Percentiles rank a stretch among this genome's conserved stretches.
These are phyloP conservation scores for Phyllostachys edulis DNA, from an alignment of 176 grass and related monocot genomes.

Conservation along the genomic window DNA sequence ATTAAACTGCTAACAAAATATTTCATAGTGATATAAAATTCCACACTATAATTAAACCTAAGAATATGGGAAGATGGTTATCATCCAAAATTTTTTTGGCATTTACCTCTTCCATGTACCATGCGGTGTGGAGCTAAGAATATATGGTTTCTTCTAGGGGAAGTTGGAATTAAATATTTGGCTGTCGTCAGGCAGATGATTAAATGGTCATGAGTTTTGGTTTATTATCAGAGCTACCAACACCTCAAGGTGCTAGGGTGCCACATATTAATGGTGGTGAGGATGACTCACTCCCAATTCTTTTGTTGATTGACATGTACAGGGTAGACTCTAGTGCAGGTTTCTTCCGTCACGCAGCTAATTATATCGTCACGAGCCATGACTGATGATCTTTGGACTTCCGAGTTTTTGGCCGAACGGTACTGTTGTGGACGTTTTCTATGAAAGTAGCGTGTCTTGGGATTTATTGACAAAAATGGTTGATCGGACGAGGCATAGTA, in stretches of 20 bases:
- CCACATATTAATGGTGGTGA: neutral
- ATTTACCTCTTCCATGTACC: neutral
- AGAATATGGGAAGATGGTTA: neutral
- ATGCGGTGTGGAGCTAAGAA: neutral
- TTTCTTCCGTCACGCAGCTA: neutral
- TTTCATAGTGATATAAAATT: neutral
- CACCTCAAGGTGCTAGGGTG: neutral
- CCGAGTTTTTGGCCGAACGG: neutral
- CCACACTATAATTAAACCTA: neutral
- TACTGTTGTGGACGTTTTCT: no score
- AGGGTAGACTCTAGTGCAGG: neutral
- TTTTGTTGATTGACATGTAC: neutral
- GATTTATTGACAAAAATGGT: no score
- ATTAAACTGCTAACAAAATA: neutral
- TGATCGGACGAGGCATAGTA: no score
- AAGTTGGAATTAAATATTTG: neutral
- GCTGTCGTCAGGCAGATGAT: neutral
- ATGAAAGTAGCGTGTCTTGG: no score
- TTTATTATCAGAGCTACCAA: neutral
- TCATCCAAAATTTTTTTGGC: neutral
- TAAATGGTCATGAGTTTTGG: neutral
- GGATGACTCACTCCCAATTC: conserved; percentile 2
- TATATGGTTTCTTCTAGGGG: neutral
- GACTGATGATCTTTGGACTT: neutral
- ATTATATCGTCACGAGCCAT: neutral